These are phyloP conservation scores for Aureobasidium sp. DNA, from an alignment of 2,329 filamentous ascomycete genomes.

Conservation along the genomic window DNA sequence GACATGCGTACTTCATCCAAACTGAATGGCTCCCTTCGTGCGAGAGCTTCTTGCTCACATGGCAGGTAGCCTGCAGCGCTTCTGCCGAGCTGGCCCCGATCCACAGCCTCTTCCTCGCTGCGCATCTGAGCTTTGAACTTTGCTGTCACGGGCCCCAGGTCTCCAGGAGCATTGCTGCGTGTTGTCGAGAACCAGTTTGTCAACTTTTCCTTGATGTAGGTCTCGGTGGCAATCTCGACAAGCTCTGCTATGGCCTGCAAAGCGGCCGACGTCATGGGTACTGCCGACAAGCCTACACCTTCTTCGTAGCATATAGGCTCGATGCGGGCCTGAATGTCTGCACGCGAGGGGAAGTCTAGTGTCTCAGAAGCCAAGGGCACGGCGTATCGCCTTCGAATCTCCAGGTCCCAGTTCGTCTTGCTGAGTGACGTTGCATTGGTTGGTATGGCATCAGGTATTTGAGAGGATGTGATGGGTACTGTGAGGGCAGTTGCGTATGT, in stretches of 20 bases:
- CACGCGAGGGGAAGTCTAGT: slow-evolving; percentile 52
- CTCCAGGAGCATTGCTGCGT: slow-evolving; percentile 41
- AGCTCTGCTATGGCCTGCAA: slow-evolving; percentile 47
- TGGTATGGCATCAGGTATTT: slow-evolving; percentile 8
- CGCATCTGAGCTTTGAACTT: slow-evolving; percentile 68
- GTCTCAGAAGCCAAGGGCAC: slow-evolving; percentile 53
- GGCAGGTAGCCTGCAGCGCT: slow-evolving; percentile 73
- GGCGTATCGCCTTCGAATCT: slow-evolving; percentile 57
- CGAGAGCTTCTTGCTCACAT: slow-evolving; percentile 68
- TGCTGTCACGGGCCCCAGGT: slow-evolving; percentile 60
- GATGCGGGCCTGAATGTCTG: slow-evolving; percentile 50
- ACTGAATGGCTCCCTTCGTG: slow-evolving; percentile 61
- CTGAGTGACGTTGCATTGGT: slow-evolving; percentile 13
- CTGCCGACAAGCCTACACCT: slow-evolving; percentile 32
- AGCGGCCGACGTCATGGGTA: slow-evolving; percentile 14
- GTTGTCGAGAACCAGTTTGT: slow-evolving; percentile 47
- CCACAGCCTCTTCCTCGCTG: slow-evolving; percentile 64
- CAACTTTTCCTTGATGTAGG: slow-evolving; percentile 54
- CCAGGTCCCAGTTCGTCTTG: slow-evolving; percentile 51
- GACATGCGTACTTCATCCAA: slow-evolving; percentile 73
- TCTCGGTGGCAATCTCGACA: slow-evolving; percentile 53
- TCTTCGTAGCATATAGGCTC: slow-evolving; percentile 59
- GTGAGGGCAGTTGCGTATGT: slow-evolving; percentile 10
- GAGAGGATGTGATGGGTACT: slow-evolving; percentile 2
- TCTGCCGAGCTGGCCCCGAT: slow-evolving; percentile 64